These are phyloP conservation scores for Trametes hirsuta DNA, from an alignment of 1,284 basidiomycete species.

Conservation along the genomic window DNA sequence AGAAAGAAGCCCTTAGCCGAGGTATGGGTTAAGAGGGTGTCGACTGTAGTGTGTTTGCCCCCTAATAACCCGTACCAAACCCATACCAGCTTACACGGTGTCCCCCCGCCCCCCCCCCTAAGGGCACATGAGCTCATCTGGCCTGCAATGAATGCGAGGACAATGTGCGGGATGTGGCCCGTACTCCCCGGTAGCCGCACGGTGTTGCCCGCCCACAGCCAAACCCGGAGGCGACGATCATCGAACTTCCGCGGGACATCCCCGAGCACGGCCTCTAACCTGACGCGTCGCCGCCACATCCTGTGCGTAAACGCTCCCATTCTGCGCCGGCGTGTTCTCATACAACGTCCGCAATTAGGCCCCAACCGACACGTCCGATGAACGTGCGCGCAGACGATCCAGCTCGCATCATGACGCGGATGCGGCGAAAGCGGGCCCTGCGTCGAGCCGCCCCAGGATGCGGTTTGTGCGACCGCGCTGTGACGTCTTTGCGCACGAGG, in stretches of 20 bases:
- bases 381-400: neutral
- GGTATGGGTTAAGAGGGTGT: too few relatives aligned
- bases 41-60: too few relatives aligned
- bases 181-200: neutral
- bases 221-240: constrained; percentile 10
- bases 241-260: constrained; percentile 1
- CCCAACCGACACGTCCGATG: neutral
- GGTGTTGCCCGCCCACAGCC: neutral
- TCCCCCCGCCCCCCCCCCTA: too few relatives aligned
- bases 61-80: too few relatives aligned
- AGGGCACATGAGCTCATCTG: too few relatives aligned
- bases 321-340: too few relatives aligned
- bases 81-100: too few relatives aligned
- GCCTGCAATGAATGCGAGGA: too few relatives aligned
- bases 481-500: constrained; percentile 3
- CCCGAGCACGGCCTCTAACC: neutral
- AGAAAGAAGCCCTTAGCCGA: too few relatives aligned
- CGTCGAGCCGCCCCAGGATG: too few relatives aligned
- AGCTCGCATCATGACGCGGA: neutral
- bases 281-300: neutral
- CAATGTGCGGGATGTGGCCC: neutral
- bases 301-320: neutral
- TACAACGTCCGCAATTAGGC: too few relatives aligned
- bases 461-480: neutral
- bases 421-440: too few relatives aligned